Percentiles rank a stretch among this genome's conserved stretches.
These are phyloP conservation scores for Phaeotremella skinneri DNA, from an alignment of 768 basidiomycete genomes.

Conservation along the genomic window DNA sequence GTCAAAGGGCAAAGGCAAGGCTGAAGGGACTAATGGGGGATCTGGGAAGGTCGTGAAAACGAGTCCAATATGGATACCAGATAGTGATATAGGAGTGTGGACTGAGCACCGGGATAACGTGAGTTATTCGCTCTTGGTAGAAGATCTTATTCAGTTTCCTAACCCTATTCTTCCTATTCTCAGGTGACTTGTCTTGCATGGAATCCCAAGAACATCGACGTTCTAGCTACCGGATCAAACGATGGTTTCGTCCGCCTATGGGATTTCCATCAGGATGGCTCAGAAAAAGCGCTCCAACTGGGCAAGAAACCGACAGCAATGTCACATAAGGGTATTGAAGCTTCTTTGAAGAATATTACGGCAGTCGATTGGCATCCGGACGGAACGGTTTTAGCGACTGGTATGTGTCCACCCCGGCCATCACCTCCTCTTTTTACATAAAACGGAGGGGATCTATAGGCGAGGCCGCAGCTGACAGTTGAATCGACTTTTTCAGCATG, in stretches of 20 bases:
- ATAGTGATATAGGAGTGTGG: conserved; percentile 21
- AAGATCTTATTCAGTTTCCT: neutral
- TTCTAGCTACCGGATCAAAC: conserved; percentile 36
- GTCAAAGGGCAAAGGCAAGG: conserved; percentile 14
- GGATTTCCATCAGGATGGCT: conserved; percentile 34
- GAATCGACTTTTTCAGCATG: conserved; percentile 33
- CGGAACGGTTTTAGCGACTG: conserved; percentile 44
- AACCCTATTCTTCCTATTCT: neutral
- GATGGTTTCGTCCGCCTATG: conserved; percentile 46
- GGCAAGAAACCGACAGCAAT: conserved; percentile 24
- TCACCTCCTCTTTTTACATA: neutral
- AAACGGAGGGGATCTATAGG: no score
- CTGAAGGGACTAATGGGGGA: conserved; percentile 16
- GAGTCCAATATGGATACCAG: conserved; percentile 11
- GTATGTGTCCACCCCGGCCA: conserved; percentile 13
- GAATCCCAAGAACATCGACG: conserved; percentile 43
- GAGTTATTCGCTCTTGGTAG: conserved; percentile 6
- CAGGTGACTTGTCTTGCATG: conserved; percentile 43
- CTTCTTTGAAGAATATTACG: conserved; percentile 34
- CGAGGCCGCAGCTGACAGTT: neutral
- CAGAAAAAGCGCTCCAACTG: conserved; percentile 1
- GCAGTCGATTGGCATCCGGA: conserved; percentile 48
- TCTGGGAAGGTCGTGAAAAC: conserved; percentile 5
- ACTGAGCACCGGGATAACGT: conserved; percentile 33
- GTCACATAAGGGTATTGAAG: conserved; percentile 41